Evolutionary conservation across 2,329 filamentous ascomycete species (phyloP), one percentile per base, ranked within the genome.

Genomic region (Orbilia oligospora): DNA sequence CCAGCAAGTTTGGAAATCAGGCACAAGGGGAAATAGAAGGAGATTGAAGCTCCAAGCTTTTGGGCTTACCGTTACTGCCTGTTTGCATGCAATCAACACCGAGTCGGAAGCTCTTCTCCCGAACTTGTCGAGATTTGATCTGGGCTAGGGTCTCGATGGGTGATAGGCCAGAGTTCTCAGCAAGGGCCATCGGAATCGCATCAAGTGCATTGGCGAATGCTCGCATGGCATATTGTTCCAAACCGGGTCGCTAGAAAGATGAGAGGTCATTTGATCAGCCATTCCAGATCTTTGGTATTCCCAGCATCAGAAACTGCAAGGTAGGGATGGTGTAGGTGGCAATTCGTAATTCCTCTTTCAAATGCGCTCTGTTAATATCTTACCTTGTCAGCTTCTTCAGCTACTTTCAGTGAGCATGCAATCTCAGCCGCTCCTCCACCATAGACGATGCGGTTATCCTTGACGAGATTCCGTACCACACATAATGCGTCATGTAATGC

Each of bases 151-250:
- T 97, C 83, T 97, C 94, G 82, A 99, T 99, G 16, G 96, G 93
- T 86, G 93, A 97, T 80, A 98, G 88, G 80, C 96, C 96, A 81
- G 93, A 97, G 88, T 99, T 99, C 88, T 99, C 95, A 9, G 96
- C 94, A 78, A 99, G 88, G 1, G 96, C 93, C 93, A 99, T 96
- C 38, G 96, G 96, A 0, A 99, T 89, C 0, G 93, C 89, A 85
- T 99, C 96, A 41, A 99, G 90, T 4, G 96, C 97, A 85, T 98
- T 95, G 79, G 96, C 90, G 84, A 99, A 99, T 24, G 96, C 96
- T 80, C 96, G 93, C 95, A 99, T 99, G 81, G 95, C 94, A 85
- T 99, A 99, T 86, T 99, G 96, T 86, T 97, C 95, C 46, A 99
- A 90, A n/a, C 96, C 96, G 24, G 94, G 93, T 66, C 93, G 97